These are phyloP conservation scores for Umbelopsis isabellina DNA, from an alignment of 192 early-diverging fungal genomes.

Conservation along the genomic window DNA sequence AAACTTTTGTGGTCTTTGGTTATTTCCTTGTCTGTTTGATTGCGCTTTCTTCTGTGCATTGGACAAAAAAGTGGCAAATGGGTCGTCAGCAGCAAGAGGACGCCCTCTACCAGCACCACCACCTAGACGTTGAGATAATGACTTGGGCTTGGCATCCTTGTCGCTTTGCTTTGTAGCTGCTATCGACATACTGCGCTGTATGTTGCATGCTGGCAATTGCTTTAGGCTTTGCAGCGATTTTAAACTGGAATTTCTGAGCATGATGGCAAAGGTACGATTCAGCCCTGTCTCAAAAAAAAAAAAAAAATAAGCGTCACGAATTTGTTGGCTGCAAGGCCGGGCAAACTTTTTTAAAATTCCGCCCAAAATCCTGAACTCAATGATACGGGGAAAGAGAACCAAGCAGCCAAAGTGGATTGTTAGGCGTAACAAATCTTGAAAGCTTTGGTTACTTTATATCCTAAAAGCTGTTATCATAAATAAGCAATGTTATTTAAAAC, in stretches of 20 bases:
- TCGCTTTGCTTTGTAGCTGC: not conserved
- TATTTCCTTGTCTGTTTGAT: not conserved
- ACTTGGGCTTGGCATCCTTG: not conserved
- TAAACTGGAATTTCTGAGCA: not conserved
- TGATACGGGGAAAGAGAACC: no score
- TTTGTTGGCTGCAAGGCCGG: no score
- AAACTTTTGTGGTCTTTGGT: not conserved
- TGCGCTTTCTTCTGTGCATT: slow-evolving; percentile 20
- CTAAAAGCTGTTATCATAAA: no score
- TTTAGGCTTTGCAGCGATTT: slow-evolving; percentile 1
- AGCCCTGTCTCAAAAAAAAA: no score
- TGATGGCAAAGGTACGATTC: not conserved
- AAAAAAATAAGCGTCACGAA: no score
- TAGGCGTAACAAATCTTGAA: no score
- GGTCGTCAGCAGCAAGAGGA: slow-evolving; percentile 19
- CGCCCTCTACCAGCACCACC: slow-evolving; percentile 34
- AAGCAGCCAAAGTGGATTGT: no score
- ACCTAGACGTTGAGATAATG: slow-evolving; percentile 31
- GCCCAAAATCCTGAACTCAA: no score
- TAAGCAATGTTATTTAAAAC: no score
- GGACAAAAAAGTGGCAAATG: slow-evolving; percentile 33
- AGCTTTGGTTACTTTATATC: no score
- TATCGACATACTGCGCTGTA: slow-evolving; percentile 4
- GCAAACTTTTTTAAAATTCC: no score
- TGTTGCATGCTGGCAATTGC: not conserved